Conservation (phyloP, 192 early-diverging fungal species). For the Coemansia sp. region DNA sequence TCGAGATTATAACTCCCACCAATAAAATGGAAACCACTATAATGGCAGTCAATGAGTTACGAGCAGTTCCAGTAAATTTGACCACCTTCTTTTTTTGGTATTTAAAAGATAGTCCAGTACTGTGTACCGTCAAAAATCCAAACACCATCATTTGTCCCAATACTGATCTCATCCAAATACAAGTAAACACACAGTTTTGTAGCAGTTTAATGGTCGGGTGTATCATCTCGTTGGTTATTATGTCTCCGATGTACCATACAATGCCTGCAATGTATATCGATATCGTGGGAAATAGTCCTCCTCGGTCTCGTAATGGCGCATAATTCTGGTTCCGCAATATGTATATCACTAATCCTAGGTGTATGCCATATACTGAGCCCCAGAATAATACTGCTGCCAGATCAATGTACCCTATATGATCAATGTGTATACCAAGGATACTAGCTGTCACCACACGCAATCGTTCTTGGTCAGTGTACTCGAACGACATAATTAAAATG, state of each 20-base stretch:
- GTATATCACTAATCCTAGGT: conserved; percentile 27
- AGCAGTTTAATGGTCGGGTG: conserved; percentile 10
- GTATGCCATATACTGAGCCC: conserved; percentile 9
- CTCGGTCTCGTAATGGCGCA: conserved; percentile 15
- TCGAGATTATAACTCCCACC: conserved; percentile 10
- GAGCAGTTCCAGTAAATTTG: not conserved
- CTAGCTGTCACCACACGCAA: conserved; percentile 30
- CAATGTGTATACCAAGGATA: conserved; percentile 21
- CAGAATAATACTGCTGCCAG: conserved; percentile 18
- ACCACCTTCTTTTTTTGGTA: not conserved
- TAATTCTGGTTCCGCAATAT: conserved; percentile 30
- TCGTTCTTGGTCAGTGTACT: conserved; percentile 29
- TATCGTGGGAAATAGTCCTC: not conserved
- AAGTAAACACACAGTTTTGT: conserved; percentile 27
- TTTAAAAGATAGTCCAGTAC: not conserved
- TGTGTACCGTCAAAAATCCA: not conserved
- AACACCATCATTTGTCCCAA: conserved; percentile 24
- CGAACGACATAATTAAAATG: conserved; percentile 47
- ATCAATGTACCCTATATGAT: conserved; percentile 43
- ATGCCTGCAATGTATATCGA: conserved; percentile 11
- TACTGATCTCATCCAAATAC: conserved; percentile 40
- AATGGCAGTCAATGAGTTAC: not conserved
- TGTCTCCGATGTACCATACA: conserved; percentile 46
- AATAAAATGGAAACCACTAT: not conserved
- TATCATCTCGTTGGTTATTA: conserved; percentile 31